Percentiles rank a stretch among this genome's conserved stretches.
Conservation (phyloP, 345 rosid genomes). For the Acer campestre region DNA sequence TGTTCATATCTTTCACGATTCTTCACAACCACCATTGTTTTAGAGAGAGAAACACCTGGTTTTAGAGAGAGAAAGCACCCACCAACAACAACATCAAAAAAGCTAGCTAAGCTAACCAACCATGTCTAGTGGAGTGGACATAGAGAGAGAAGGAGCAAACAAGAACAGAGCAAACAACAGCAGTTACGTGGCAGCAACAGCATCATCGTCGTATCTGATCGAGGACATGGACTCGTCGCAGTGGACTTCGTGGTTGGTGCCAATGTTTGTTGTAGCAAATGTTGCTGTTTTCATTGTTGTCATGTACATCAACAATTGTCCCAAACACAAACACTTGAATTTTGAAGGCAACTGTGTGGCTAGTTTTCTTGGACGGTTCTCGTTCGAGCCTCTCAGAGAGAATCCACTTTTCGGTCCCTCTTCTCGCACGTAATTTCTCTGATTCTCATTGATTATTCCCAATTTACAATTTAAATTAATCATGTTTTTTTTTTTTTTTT, state of each 20-base stretch:
- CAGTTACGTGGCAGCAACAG: constrained; percentile 14
- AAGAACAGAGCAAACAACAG: constrained; percentile 8
- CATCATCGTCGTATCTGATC: constrained; percentile 39
- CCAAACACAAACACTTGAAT: constrained; percentile 41
- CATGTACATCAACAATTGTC: constrained; percentile 84
- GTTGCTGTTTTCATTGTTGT: constrained; percentile 55
- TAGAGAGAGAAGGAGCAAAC: constrained; percentile 38
- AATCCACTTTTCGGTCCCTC: constrained; percentile 95
- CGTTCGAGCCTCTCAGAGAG: constrained; percentile 74
- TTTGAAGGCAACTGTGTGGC: constrained; percentile 59
- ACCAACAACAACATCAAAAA: no score
- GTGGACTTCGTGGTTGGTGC: constrained; percentile 93
- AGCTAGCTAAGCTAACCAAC: constrained; percentile 7
- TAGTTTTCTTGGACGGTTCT: constrained; percentile 72
- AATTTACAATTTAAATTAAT: not conserved
- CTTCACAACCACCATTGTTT: not conserved
- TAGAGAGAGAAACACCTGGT: not conserved
- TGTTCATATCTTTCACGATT: not conserved
- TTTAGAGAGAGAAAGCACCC: not conserved
- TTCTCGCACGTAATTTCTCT: constrained; percentile 56
- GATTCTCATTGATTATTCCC: not conserved
- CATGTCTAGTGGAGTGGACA: constrained; percentile 35
- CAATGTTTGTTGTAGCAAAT: constrained; percentile 71
- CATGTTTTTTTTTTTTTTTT: not conserved
- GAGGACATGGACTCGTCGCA: constrained; percentile 46